Base-by-base conservation (phyloP, 495 filamentous ascomycete species). In the Penicillium cataractarum region DNA sequence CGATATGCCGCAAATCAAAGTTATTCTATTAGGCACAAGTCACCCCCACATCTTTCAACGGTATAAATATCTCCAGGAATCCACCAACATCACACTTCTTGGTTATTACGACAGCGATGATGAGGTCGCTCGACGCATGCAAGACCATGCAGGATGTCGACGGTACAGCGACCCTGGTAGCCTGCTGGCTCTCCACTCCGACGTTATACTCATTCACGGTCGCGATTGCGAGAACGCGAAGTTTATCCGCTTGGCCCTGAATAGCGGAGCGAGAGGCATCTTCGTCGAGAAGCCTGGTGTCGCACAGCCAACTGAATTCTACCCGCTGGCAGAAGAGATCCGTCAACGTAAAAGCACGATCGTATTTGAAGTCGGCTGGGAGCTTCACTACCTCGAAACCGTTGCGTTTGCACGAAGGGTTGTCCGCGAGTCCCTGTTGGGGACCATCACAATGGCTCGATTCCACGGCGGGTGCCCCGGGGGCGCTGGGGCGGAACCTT, bases 401-500 rank as follows among this genome's bases (percentile, higher is more conserved):
- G 33, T 66, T 3, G 46, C 44, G 4, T 66, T 66, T 55, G 64
- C 64, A 13, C 64, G 64, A 8, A 40, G 60, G 26, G 19, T 63
- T 9, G 27, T 67, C 13, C 60, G 37, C 15, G 52, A 55, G 19
- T 32, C 37, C 10, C 33, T 67, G 15, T 17, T 67, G 12, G 64
- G 64, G 12, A 21, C 63, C 46, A 64, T 67, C 19, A 67, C 60
- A 3, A 42, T 33, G 9, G 64, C 61, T n/a, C 55, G 64, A 4
- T 67, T 67, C 32, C 64, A 67, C 37, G 64, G 64, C n/a, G 64
- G 64, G 1, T 67, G 64, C 15, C 64, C 64, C 6, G 56, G 53
- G 2, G 64, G 64, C 10, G 64, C 64, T 3, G 64, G 61, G 4
- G 57, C 57, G 42, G 64, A 67, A 32, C 60, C 57, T 4, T 67